Evolutionary conservation across 139 green algal genomes (phyloP).

Genomic region (Gonium pectorale): DNA sequence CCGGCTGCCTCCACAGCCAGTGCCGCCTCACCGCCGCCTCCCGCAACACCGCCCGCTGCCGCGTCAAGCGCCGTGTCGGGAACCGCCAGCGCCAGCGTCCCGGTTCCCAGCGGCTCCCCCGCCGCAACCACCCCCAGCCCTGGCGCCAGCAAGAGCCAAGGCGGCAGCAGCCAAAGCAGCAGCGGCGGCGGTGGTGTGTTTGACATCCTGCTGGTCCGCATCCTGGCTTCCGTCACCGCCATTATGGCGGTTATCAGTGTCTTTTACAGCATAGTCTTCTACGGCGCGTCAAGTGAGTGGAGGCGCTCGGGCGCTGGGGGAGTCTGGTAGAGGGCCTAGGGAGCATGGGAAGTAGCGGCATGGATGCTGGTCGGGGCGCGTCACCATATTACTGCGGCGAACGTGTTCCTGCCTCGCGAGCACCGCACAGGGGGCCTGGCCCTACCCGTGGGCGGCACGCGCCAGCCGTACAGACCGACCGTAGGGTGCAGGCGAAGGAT

Average conservation of each 20-base stretch:
- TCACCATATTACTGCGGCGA: too few relatives aligned
- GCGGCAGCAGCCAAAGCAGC: neutral
- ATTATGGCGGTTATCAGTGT: conserved; percentile 23
- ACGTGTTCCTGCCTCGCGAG: too few relatives aligned
- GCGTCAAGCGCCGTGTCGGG: neutral
- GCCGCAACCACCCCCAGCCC: neutral
- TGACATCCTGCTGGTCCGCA: conserved; percentile 27
- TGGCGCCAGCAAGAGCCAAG: neutral
- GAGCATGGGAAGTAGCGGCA: too few relatives aligned
- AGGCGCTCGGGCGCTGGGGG: too few relatives aligned
- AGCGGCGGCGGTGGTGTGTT: neutral
- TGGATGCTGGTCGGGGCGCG: too few relatives aligned
- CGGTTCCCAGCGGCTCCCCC: neutral
- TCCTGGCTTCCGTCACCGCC: conserved; percentile 3
- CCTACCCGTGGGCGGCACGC: too few relatives aligned
- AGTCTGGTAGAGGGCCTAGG: too few relatives aligned
- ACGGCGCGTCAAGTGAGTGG: neutral
- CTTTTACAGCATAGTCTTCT: conserved; percentile 24
- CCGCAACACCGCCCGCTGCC: neutral
- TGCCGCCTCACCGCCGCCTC: neutral
- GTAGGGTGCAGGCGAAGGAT: too few relatives aligned
- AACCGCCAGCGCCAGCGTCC: neutral
- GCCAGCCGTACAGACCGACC: too few relatives aligned
- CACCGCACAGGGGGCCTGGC: too few relatives aligned
- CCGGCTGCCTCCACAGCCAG: neutral